A percentile compares a stretch with the other conserved stretches of the same genome.
Conservation (phyloP, 2,329 filamentous ascomycete species). For the Thielaviopsis punctulata region DNA sequence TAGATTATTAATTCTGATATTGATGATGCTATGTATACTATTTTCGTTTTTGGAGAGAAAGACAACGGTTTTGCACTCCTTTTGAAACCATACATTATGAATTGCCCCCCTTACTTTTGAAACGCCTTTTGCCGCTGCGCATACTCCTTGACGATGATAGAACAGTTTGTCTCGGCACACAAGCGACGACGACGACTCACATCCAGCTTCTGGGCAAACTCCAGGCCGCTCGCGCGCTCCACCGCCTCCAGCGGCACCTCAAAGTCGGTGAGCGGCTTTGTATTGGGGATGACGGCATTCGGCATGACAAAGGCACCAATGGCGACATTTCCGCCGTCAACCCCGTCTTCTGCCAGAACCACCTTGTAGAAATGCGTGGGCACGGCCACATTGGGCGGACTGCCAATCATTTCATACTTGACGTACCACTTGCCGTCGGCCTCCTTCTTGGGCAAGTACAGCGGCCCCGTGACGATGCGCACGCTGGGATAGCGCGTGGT, state of each 20-base stretch:
- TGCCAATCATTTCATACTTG: conserved; percentile 87
- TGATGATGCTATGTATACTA: background rate
- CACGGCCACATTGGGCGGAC: conserved; percentile 82
- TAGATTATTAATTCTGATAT: background rate
- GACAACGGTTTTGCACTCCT: background rate
- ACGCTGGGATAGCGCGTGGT: conserved; percentile 71
- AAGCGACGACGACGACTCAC: conserved; percentile 55
- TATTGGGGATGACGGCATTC: conserved; percentile 75
- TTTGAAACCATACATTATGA: too few relatives aligned
- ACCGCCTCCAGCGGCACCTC: conserved; percentile 88
- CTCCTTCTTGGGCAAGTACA: conserved; percentile 80
- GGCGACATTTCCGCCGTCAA: conserved; percentile 54
- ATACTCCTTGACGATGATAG: conserved; percentile 69
- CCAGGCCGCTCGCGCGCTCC: conserved; percentile 78
- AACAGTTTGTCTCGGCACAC: conserved; percentile 74
- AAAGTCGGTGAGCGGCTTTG: conserved; percentile 76
- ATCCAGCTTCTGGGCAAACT: conserved; percentile 73
- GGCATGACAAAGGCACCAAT: conserved; percentile 90
- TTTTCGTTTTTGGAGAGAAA: too few relatives aligned
- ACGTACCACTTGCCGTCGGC: conserved; percentile 89
- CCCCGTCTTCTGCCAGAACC: conserved; percentile 81
- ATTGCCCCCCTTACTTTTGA: too few relatives aligned
- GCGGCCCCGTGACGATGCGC: conserved; percentile 77
- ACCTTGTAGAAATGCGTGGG: conserved; percentile 99
- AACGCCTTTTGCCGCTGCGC: conserved; percentile 43